These are phyloP conservation scores for Cryptosporidium xiaoi DNA, from an alignment of 169 alveolate species.

Conservation along the genomic window DNA sequence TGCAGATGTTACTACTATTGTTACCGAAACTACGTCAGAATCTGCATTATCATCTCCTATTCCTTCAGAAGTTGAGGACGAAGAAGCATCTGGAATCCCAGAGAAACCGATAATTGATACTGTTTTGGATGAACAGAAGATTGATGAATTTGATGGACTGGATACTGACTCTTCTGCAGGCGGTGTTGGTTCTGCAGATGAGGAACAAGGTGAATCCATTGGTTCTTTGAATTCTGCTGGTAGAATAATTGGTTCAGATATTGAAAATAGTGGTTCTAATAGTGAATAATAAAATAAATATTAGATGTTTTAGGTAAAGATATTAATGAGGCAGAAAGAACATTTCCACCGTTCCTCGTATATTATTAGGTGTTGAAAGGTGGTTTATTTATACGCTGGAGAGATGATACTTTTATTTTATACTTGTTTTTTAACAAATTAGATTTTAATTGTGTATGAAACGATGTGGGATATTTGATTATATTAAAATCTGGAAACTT, in stretches of 20 bases:
- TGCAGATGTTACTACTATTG: too few species aligned
- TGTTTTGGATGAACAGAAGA: background rate
- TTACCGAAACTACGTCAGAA: too few species aligned
- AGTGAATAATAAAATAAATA: background rate
- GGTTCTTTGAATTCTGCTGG: constrained; percentile 51
- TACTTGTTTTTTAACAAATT: too few species aligned
- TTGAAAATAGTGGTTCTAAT: constrained; percentile 64
- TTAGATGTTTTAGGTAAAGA: background rate
- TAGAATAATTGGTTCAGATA: constrained; percentile 26
- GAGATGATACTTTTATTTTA: too few species aligned
- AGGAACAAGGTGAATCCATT: background rate
- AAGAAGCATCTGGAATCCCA: background rate
- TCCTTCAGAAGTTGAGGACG: background rate
- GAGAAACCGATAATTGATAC: background rate
- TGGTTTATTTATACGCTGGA: too few species aligned
- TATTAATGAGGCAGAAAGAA: too few species aligned
- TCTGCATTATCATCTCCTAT: too few species aligned
- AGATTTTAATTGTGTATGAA: too few species aligned
- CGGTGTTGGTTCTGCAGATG: background rate
- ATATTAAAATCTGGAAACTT: too few species aligned
- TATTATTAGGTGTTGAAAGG: too few species aligned
- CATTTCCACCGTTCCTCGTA: too few species aligned
- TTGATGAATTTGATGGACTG: background rate
- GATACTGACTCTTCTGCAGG: background rate
- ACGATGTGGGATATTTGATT: too few species aligned